Percentiles rank a stretch among this genome's conserved stretches.
Conservation (phyloP, 352 stramenopile species). For the Aphanomyces astaci region DNA sequence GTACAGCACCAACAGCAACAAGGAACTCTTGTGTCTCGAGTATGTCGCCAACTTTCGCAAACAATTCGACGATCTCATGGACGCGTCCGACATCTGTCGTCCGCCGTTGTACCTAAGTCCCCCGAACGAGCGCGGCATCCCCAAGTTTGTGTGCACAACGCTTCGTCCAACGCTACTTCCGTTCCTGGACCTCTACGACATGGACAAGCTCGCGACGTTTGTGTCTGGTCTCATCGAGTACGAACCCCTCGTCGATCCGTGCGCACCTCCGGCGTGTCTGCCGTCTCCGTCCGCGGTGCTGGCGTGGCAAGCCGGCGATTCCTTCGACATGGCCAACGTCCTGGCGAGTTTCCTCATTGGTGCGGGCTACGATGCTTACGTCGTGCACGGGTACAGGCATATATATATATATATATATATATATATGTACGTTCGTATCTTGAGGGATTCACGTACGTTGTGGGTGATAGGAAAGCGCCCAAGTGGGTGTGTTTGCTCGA, state of each 20-base stretch:
- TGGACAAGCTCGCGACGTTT: constrained; percentile 77
- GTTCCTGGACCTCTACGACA: constrained; percentile 88
- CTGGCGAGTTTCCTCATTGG: constrained; percentile 89
- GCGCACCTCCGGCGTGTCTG: constrained; percentile 60
- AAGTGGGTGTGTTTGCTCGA: constrained; percentile 88
- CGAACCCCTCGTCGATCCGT: constrained; percentile 85
- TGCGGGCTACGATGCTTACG: constrained; percentile 91
- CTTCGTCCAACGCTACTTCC: constrained; percentile 89
- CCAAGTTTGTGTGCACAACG: constrained; percentile 93
- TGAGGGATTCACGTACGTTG: neutral
- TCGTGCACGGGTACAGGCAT: constrained; percentile 68
- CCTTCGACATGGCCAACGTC: constrained; percentile 88
- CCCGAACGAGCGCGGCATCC: constrained; percentile 86
- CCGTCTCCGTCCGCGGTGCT: constrained; percentile 83
- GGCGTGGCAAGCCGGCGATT: constrained; percentile 82
- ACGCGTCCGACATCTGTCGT: constrained; percentile 31
- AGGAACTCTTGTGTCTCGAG: constrained; percentile 90
- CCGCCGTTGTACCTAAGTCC: constrained; percentile 79
- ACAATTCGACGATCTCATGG: constrained; percentile 87
- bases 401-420: neutral
- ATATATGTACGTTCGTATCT: neutral
- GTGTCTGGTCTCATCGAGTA: constrained; percentile 89
- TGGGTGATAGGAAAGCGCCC: constrained; percentile 38
- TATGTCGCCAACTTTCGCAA: constrained; percentile 87
- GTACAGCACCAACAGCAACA: constrained; percentile 62